Percentiles rank a stretch among this genome's conserved stretches.
These are phyloP conservation scores for Metschnikowia continentalis DNA, from an alignment of 805 yeast genomes.

Conservation along the genomic window DNA sequence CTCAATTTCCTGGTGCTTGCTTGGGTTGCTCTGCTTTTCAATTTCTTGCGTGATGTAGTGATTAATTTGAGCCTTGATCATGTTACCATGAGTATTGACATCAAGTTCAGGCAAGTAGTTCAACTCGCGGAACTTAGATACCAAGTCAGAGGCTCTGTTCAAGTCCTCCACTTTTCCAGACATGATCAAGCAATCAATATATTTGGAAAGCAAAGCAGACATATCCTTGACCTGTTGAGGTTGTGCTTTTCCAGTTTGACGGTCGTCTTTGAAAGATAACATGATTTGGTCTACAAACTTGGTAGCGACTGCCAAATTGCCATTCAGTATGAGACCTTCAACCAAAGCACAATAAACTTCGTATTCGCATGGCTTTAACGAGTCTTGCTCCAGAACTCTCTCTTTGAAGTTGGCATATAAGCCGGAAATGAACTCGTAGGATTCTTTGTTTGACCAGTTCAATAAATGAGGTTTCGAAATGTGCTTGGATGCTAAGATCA, in stretches of 20 bases:
- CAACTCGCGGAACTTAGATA: constrained; percentile 26
- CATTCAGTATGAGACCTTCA: constrained; percentile 48
- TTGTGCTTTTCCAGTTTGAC: constrained; percentile 14
- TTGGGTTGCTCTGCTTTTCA: constrained; percentile 6
- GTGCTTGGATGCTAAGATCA: constrained; percentile 30
- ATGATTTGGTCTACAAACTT: constrained; percentile 54
- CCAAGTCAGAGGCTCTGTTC: constrained; percentile 22
- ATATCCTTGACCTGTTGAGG: constrained; percentile 20
- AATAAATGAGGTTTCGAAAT: constrained; percentile 19
- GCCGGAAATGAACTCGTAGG: constrained; percentile 25
- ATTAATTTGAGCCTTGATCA: constrained; percentile 25
- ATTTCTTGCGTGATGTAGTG: constrained; percentile 18
- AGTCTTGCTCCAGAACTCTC: neutral
- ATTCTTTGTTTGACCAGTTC: constrained; percentile 13
- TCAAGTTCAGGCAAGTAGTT: constrained; percentile 35
- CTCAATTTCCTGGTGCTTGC: neutral
- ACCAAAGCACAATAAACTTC: constrained; percentile 49
- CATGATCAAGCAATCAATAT: constrained; percentile 35
- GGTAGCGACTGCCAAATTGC: constrained; percentile 48
- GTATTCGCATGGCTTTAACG: constrained; percentile 36
- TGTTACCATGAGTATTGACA: constrained; percentile 25
- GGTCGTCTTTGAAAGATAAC: constrained; percentile 33
- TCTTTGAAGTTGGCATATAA: constrained; percentile 32
- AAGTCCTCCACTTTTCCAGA: constrained; percentile 15
- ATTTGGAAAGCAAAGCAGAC: constrained; percentile 41